Percentiles rank a stretch among this genome's conserved stretches.
phyloP scores from a whole-genome alignment of 2,329 filamentous ascomycete genomes.

The Aureobasidium pullulans region DNA sequence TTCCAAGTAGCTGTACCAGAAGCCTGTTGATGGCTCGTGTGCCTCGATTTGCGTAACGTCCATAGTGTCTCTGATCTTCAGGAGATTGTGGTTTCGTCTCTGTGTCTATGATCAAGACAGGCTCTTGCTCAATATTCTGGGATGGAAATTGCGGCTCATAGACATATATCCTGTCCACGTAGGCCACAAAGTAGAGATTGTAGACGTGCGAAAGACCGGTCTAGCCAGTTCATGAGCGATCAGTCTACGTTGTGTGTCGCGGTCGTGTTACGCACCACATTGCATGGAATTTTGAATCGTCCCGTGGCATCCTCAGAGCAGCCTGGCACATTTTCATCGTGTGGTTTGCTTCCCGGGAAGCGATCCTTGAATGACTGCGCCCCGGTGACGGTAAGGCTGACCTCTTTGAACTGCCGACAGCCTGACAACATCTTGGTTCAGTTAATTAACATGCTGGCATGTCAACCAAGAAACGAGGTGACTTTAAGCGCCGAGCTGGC shows the following conservation, averaged over 20 bases:
- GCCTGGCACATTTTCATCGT: slow-evolving; percentile 2
- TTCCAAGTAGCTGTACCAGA: slow-evolving; percentile 37
- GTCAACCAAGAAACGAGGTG: background rate
- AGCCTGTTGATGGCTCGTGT: slow-evolving; percentile 37
- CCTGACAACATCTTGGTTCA: background rate
- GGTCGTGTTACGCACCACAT: slow-evolving; percentile 26
- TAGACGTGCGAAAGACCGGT: slow-evolving; percentile 39
- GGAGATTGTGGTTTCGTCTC: slow-evolving; percentile 24
- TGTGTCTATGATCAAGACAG: slow-evolving; percentile 32
- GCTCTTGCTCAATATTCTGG: slow-evolving; percentile 30
- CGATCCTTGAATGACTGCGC: slow-evolving; percentile 17
- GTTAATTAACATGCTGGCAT: background rate
- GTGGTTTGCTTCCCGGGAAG: slow-evolving; percentile 19
- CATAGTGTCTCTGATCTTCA: background rate
- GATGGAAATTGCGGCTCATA: slow-evolving; percentile 38
- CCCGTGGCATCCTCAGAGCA: slow-evolving; percentile 16
- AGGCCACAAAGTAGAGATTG: slow-evolving; percentile 45
- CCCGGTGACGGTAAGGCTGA: slow-evolving; percentile 4
- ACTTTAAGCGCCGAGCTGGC: slow-evolving; percentile 2
- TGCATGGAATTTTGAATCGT: slow-evolving; percentile 22
- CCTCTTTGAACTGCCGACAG: background rate
- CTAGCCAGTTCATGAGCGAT: slow-evolving; percentile 18
- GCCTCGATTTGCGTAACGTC: background rate
- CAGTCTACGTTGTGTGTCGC: background rate
- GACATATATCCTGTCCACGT: slow-evolving; percentile 32